A percentile compares a stretch with the other conserved stretches of the same genome.
Conservation (phyloP, 371 early-diverging fungal species). For the Chytridium lagenaria region DNA sequence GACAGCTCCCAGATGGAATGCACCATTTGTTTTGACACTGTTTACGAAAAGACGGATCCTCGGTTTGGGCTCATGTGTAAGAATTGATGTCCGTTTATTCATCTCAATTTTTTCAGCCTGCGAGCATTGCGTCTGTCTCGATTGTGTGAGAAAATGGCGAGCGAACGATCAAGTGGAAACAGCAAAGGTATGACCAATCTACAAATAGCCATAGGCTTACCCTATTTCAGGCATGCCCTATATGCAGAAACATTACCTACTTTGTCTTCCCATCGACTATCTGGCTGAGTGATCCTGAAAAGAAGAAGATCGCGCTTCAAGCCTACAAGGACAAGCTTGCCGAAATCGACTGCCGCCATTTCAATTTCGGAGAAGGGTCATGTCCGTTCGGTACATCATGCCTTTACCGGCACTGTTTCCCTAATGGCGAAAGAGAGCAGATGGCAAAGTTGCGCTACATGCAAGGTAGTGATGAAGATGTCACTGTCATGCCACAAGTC, state of each 20-base stretch:
- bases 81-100: slow-evolving; percentile 5
- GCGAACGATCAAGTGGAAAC: slow-evolving; percentile 51
- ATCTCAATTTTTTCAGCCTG: slow-evolving; percentile 43
- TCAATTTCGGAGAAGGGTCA: slow-evolving; percentile 54
- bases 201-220: too few relatives aligned
- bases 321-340: slow-evolving; percentile 57
- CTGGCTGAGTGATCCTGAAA: slow-evolving; percentile 51
- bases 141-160: slow-evolving; percentile 63
- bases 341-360: slow-evolving; percentile 61
- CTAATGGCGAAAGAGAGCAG: background rate
- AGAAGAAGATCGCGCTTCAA: slow-evolving; percentile 53
- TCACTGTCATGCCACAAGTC: background rate
- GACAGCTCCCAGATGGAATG: slow-evolving; percentile 56
- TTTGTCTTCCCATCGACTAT: slow-evolving; percentile 58
- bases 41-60: slow-evolving; percentile 52
- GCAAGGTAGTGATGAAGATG: background rate
- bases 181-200: slow-evolving; percentile 42
- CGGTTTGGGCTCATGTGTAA: slow-evolving; percentile 62
- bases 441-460: background rate
- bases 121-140: slow-evolving; percentile 64
- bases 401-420: slow-evolving; percentile 56
- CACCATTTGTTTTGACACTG: slow-evolving; percentile 61
- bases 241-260: slow-evolving; percentile 55
- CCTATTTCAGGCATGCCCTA: slow-evolving; percentile 45
- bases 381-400: slow-evolving; percentile 67